Evolutionary conservation across 83 land plant genomes (phyloP), one percentile per base, ranked within the genome.

Genomic region (Larix sibirica): DNA sequence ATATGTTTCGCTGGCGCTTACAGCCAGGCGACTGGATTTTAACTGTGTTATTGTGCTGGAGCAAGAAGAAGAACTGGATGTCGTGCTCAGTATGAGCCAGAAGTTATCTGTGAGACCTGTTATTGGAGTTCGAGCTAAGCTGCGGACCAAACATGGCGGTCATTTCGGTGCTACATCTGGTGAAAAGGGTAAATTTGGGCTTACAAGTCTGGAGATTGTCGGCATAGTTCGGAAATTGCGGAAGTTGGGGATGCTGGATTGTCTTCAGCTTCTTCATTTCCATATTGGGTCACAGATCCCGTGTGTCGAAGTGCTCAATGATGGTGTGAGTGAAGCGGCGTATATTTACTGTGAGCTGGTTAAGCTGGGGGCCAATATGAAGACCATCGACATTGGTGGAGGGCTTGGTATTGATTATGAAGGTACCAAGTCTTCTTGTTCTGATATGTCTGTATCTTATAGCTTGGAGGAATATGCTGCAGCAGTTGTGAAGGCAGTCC

Each of bases 251-350:
- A 97, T 92, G 98, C 84, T 95, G 3, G 94, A 92, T 36, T 95
- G 95, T 33, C 86, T 97, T 13, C 95, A 92, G 86, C 85, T 97
- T 26, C 92, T 97, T 23, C 99, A 97, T 81, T 97, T 95, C 76
- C 99, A 97, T 82, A 95, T 97, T 24, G 99, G 98, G 6, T 97
- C 99, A 3, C 98, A 97, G 89, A 95, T 97, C 65, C 99, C 99
- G 0, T 82, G 95, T 0, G 91, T 94, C 0, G 83, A 84, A 0
- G 40, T 97, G 6, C 92, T 95, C n/a, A 42, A 88, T 0, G 98
- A 97, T 33, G 94, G 97, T 0, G 98, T 97, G 20, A 60, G 84
- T 36, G 99, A 97, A 81, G 99, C 97, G 21, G 92, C 98, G 0
- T 90, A 91, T 80, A 89, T 97, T 31, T 97, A 92, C 76, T 95